Evolutionary conservation across 2,329 filamentous ascomycete genomes (phyloP).

Genomic region (Knufia fluminis): DNA sequence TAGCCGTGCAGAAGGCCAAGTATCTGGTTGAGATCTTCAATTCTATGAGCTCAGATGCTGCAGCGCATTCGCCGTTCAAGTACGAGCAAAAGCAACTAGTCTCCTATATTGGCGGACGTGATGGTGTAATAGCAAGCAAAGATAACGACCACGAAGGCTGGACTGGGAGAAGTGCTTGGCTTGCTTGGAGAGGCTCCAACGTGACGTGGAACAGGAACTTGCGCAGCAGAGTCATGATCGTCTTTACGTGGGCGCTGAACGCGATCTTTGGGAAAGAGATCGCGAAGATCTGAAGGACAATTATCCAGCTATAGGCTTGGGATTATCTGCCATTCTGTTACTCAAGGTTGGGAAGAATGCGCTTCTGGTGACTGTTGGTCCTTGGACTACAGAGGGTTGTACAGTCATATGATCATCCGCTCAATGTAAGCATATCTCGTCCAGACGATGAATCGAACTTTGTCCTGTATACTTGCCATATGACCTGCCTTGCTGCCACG

Average conservation of each 20-base stretch:
- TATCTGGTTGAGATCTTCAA: constrained; percentile 21
- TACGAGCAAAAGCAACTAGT: constrained; percentile 32
- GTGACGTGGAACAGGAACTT: constrained; percentile 30
- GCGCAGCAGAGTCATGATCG: constrained; percentile 27
- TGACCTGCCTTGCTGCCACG: no score
- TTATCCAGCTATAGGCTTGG: no score
- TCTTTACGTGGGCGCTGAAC: constrained; percentile 28
- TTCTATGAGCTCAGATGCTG: neutral
- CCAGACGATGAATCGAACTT: no score
- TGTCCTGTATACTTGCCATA: no score
- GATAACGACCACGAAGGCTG: constrained; percentile 23
- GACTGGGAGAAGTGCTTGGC: constrained; percentile 35
- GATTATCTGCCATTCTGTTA: no score
- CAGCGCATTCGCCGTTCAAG: constrained; percentile 25
- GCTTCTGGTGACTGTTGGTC: no score
- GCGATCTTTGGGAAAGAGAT: constrained; percentile 29
- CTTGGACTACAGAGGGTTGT: no score
- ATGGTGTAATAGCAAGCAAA: constrained; percentile 34
- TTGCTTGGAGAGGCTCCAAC: constrained; percentile 35
- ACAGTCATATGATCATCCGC: no score
- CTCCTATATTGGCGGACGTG: constrained; percentile 34
- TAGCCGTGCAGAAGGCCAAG: constrained; percentile 21
- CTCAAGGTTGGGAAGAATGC: no score
- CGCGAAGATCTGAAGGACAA: constrained; percentile 35
- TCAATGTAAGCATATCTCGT: no score